phyloP scores from a whole-genome alignment of 2,329 filamentous ascomycete species.

The Fusarium anthophilum region DNA sequence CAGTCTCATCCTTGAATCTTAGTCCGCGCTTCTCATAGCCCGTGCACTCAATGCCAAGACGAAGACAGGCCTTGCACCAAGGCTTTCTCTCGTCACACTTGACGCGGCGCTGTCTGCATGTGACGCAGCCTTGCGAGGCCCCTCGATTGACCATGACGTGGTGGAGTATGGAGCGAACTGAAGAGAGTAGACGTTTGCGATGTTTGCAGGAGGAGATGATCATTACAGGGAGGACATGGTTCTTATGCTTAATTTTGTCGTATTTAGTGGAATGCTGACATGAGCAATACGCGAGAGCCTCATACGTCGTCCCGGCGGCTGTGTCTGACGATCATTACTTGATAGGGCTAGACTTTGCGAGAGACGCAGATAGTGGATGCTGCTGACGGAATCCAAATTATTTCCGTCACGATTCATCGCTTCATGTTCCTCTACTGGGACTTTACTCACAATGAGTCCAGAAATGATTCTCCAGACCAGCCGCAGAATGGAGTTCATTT shows the following conservation, averaged over 20 bases:
- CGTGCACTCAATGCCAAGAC: conserved; percentile 14
- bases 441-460: background rate
- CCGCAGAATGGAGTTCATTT: accelerated
- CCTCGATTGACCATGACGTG: conserved; percentile 31
- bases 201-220: background rate
- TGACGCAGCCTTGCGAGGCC: conserved; percentile 21
- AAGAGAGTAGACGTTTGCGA: background rate
- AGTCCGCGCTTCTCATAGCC: conserved; percentile 13
- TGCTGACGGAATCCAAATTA: background rate
- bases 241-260: background rate
- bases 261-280: background rate
- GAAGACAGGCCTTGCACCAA: conserved; percentile 12
- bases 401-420: background rate
- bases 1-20: conserved; percentile 21
- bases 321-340: background rate
- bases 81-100: conserved; percentile 31
- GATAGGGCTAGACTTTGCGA: conserved; percentile 17
- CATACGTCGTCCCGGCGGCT: conserved; percentile 1
- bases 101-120: conserved; percentile 22
- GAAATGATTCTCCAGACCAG: background rate
- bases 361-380: background rate
- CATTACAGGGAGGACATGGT: too few relatives aligned
- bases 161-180: too few relatives aligned
- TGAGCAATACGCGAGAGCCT: background rate
- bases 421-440: background rate